Percentiles rank a stretch among this genome's conserved stretches.
Conservation (phyloP, 139 green algal species). For the Pleodorina starrii region DNA sequence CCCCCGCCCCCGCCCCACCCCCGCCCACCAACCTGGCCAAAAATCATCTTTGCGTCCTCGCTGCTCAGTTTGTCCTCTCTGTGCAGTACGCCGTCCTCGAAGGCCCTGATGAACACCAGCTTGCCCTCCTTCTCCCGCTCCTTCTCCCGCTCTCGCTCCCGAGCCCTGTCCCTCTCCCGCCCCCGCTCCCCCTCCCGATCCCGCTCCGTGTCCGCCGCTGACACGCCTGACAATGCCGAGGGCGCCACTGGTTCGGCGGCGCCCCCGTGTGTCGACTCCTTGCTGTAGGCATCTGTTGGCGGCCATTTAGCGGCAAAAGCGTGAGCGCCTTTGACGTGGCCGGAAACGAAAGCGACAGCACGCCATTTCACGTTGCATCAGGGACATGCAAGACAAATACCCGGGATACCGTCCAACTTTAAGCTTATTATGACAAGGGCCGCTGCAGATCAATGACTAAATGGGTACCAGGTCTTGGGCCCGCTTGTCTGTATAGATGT, state of each 20-base stretch:
- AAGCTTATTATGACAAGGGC: too few species aligned
- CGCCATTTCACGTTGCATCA: too few species aligned
- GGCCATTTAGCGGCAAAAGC: too few species aligned
- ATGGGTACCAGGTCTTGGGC: too few species aligned
- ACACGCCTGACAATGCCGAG: background rate
- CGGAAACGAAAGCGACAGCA: too few species aligned
- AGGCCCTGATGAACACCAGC: conserved; percentile 60
- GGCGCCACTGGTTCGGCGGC: background rate
- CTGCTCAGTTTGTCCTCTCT: conserved; percentile 62
- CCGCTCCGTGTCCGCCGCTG: background rate
- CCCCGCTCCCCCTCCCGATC: background rate
- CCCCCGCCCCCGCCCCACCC: background rate
- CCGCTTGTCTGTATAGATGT: too few species aligned
- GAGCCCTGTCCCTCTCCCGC: background rate
- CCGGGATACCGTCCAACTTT: too few species aligned
- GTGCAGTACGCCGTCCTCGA: conserved; percentile 60
- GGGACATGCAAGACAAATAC: too few species aligned
- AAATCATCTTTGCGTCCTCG: conserved; percentile 58
- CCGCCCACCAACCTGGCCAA: conserved; percentile 20
- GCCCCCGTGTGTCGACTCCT: background rate
- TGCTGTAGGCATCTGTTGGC: background rate
- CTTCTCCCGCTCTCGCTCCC: conserved; percentile 21
- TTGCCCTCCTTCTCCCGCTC: conserved; percentile 42
- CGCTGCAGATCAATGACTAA: too few species aligned
- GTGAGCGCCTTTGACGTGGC: too few species aligned